phyloP scores from a whole-genome alignment of 768 basidiomycete species.

The Phlebiopsis flavidoalba region DNA sequence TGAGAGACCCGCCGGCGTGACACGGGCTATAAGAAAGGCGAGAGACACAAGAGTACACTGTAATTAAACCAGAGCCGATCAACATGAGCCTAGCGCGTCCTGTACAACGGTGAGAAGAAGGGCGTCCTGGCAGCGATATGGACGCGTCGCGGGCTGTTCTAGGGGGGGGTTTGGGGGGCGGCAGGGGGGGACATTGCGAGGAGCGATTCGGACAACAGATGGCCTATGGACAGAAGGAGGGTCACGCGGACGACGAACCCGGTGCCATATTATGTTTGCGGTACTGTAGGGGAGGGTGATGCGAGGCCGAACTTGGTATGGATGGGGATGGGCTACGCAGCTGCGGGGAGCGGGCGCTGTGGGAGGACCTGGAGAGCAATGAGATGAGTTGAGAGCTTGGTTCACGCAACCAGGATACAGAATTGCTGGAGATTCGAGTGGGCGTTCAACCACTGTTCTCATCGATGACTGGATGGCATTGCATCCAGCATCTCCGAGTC shows the following conservation, averaged over 20 bases:
- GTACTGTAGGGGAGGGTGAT: constrained; percentile 9
- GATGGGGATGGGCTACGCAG: not conserved
- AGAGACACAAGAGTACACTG: not conserved
- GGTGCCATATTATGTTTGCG: constrained; percentile 2
- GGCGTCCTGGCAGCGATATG: not conserved
- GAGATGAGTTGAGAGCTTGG: too few species aligned
- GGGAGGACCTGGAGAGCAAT: not conserved
- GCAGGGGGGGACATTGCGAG: too few species aligned
- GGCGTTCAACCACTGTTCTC: too few species aligned
- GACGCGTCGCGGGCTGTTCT: not conserved
- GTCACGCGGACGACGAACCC: constrained; percentile 6
- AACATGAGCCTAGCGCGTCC: not conserved
- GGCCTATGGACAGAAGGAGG: not conserved
- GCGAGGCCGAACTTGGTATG: not conserved
- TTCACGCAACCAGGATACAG: too few species aligned
- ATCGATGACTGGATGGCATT: too few species aligned
- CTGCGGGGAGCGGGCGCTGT: not conserved
- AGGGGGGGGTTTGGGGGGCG: too few species aligned
- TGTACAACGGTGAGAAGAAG: not conserved
- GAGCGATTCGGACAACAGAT: constrained; percentile 2
- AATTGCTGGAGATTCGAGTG: too few species aligned
- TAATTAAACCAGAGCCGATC: not conserved
- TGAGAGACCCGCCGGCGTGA: not conserved
- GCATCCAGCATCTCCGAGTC: too few species aligned
- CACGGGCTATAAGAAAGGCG: not conserved